Conservation (phyloP, 345 rosid genomes). For the Eucalyptus victrix region DNA sequence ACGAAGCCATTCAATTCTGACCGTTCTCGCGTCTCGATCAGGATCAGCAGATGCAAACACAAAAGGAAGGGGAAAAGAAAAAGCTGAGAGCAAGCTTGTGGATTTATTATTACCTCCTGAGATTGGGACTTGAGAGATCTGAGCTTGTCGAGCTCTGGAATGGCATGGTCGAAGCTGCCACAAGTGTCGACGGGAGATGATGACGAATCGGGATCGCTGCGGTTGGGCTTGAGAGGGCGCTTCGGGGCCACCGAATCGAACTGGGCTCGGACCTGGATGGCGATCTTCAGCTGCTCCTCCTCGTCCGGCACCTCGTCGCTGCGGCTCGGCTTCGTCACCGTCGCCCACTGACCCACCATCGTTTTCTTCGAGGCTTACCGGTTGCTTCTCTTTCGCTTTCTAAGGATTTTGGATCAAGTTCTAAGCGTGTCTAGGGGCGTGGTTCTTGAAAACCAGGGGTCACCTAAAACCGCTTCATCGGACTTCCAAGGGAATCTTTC, state of each 20-base stretch:
- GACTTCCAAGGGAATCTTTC: background rate
- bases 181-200: background rate
- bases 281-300: conserved; percentile 30
- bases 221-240: conserved; percentile 60
- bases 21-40: background rate
- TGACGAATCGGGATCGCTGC: conserved; percentile 44
- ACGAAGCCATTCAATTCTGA: background rate
- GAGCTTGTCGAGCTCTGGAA: conserved; percentile 51
- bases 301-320: conserved; percentile 61
- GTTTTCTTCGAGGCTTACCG: background rate
- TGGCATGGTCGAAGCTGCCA: background rate
- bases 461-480: background rate
- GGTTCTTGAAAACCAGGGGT: background rate
- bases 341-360: conserved; percentile 12
- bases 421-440: background rate
- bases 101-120: conserved; percentile 3
- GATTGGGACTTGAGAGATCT: conserved; percentile 42
- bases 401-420: background rate
- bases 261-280: conserved; percentile 42
- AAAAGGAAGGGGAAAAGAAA: background rate
- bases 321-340: conserved; percentile 56
- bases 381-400: background rate
- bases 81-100: background rate
- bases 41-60: background rate
- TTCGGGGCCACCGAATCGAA: conserved; percentile 54